These are phyloP conservation scores for Penicillium sp. DNA, from an alignment of 2,329 filamentous ascomycete species.

Conservation along the genomic window DNA sequence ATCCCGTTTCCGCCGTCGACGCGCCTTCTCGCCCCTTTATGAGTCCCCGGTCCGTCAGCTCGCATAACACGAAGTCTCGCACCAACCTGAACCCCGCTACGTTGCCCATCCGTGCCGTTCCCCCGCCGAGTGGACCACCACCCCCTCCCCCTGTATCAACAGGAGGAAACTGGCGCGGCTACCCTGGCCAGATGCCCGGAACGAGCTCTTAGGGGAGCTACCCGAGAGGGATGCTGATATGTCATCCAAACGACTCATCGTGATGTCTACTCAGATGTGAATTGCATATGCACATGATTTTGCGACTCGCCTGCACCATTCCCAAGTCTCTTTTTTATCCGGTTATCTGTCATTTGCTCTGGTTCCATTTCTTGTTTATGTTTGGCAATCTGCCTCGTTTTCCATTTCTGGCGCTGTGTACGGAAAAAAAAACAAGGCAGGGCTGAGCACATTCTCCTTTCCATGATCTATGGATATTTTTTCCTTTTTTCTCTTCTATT, in stretches of 20 bases:
- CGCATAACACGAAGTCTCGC: constrained; percentile 34
- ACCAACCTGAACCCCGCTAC: constrained; percentile 53
- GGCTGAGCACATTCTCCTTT: not conserved
- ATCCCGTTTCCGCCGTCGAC: constrained; percentile 41
- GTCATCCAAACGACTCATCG: constrained; percentile 1
- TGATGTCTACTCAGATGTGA: constrained; percentile 1
- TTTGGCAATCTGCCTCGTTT: not conserved
- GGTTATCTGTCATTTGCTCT: not conserved
- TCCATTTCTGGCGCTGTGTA: not conserved
- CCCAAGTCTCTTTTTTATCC: not conserved
- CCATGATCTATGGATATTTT: not conserved
- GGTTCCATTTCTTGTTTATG: not conserved
- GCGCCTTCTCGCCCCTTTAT: constrained; percentile 38
- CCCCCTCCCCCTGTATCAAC: constrained; percentile 54
- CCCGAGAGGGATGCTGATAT: constrained; percentile 1
- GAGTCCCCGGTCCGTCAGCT: constrained; percentile 41
- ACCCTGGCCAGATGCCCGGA: constrained; percentile 22
- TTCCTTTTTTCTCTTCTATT: not conserved
- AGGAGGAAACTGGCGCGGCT: constrained; percentile 28
- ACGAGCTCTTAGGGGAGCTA: not conserved
- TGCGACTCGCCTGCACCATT: not conserved
- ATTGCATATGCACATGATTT: constrained; percentile 12
- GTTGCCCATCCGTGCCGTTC: constrained; percentile 63
- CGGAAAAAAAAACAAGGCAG: not conserved
- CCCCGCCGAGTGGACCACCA: constrained; percentile 56